Conservation (phyloP, 331 rosid species). For the Quercus phellos region DNA sequence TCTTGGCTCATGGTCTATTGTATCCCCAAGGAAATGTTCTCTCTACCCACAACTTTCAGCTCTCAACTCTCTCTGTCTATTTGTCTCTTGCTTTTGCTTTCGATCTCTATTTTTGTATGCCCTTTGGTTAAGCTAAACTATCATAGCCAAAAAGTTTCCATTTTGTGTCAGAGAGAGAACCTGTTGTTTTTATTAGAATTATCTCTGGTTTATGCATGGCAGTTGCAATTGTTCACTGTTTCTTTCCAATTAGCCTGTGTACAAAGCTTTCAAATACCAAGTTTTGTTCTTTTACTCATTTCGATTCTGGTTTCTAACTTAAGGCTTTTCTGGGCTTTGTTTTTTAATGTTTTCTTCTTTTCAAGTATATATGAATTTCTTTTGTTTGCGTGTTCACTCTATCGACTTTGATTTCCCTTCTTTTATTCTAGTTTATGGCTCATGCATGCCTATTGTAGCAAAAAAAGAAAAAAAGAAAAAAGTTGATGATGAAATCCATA, state of each 20-base stretch:
- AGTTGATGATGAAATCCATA: neutral
- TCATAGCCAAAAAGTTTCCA: neutral
- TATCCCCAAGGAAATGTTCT: constrained; percentile 8
- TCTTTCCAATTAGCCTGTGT: too few species aligned
- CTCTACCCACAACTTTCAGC: too few species aligned
- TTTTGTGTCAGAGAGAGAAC: too few species aligned
- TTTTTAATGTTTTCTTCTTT: neutral
- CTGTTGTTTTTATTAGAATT: too few species aligned
- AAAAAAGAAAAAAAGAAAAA: neutral
- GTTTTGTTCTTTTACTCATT: neutral
- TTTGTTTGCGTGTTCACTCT: neutral
- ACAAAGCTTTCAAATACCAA: neutral
- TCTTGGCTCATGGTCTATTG: constrained; percentile 32
- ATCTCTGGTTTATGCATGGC: too few species aligned
- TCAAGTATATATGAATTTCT: neutral
- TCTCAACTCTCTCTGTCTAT: too few species aligned
- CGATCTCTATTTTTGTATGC: too few species aligned
- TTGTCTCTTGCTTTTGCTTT: too few species aligned
- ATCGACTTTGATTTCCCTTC: neutral
- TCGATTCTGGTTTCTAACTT: neutral
- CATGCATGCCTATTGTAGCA: too few species aligned
- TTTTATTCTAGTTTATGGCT: neutral
- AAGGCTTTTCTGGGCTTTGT: neutral
- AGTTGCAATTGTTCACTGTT: too few species aligned
- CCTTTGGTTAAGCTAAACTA: neutral